Evolutionary conservation across 2,329 filamentous ascomycete species (phyloP).

Genomic region (Dissoconium aciculare): DNA sequence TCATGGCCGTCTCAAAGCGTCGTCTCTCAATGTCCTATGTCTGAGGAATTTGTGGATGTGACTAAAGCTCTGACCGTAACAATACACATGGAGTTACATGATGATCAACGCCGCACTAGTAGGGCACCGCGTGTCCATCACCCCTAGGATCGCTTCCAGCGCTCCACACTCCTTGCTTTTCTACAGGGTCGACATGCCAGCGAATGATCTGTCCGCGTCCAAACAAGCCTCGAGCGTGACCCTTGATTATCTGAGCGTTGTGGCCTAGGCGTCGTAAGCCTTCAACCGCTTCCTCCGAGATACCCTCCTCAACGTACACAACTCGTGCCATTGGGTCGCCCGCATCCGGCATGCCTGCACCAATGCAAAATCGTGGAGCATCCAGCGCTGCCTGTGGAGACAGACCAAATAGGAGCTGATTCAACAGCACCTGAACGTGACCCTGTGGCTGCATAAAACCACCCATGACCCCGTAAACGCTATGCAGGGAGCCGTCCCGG

Average conservation of each 20-base stretch:
- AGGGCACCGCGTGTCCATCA: slow-evolving; percentile 61
- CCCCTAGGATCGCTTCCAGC: slow-evolving; percentile 78
- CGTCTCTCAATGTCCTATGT: too few relatives aligned
- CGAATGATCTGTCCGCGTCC: slow-evolving; percentile 78
- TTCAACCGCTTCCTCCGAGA: slow-evolving; percentile 50
- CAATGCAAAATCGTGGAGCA: slow-evolving; percentile 79
- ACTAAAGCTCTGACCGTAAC: too few relatives aligned
- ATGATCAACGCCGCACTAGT: too few relatives aligned
- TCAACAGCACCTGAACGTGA: slow-evolving; percentile 82
- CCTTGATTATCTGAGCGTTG: slow-evolving; percentile 52
- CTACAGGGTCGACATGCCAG: slow-evolving; percentile 50
- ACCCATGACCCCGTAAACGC: slow-evolving; percentile 91
- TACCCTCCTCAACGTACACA: slow-evolving; percentile 73
- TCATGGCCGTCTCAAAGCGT: too few relatives aligned
- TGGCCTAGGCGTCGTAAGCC: slow-evolving; percentile 59
- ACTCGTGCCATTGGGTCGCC: slow-evolving; percentile 44
- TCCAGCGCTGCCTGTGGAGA: slow-evolving; percentile 82
- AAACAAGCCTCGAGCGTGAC: slow-evolving; percentile 53
- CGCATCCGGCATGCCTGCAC: slow-evolving; percentile 51
- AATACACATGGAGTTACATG: too few relatives aligned
- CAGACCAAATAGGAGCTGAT: slow-evolving; percentile 68
- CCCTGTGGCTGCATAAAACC: slow-evolving; percentile 98
- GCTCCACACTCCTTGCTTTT: slow-evolving; percentile 62
- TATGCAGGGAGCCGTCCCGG: slow-evolving; percentile 58
- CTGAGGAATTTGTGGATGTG: too few relatives aligned